Base-by-base conservation (phyloP, 2,329 filamentous ascomycete species). In the Nectriaceae sp. region DNA sequence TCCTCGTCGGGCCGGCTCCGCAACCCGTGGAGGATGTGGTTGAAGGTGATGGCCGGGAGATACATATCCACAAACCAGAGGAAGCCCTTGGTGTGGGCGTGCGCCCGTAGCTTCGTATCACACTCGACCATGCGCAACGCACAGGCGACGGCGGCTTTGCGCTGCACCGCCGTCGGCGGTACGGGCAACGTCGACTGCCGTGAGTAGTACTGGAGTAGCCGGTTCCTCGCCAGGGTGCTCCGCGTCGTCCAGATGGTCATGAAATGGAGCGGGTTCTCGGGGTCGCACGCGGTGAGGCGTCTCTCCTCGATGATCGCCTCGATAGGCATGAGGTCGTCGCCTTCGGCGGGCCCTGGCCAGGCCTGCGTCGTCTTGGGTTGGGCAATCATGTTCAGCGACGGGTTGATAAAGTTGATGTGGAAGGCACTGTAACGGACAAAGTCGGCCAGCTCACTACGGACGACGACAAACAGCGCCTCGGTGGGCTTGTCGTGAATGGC, bases 151-250 rank as follows among this genome's bases (percentile, higher is more conserved):
- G 66, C 66, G 0, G 50, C 43, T 36, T 71, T 62, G 10, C 63
- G 64, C n/a, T 62, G 51, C 1, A 46, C 42, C 0, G 69, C 66
- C 0, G 64, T 65, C 21, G 64, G 62, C 0, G 53, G 47, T 4
- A 39, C 41, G 1, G 57, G 41, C 0, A 60, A 48, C 2, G 52
- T 56, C 0, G 61, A 52, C 21, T 61, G 56, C 37, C 20, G 64
- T 0, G 70, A 67, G 47, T 77, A 75, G 47, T 78, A 66, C 42
- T 82, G 74, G 41, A 83, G 48, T 0, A 87, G 71, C 2, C 70
- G 73, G 39, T 52, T 64, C 56, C 75, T 81, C 0, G 80, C 75
- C 3, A 85, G 47, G 4, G 70, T 66, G 0, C 55, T 64, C 11
- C 79, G 55, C 2, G 67, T 59, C 0, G 57, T 67, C 68, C 72